These are phyloP conservation scores for Candida gigantensis DNA, from an alignment of 1,139 yeast species.

Conservation along the genomic window DNA sequence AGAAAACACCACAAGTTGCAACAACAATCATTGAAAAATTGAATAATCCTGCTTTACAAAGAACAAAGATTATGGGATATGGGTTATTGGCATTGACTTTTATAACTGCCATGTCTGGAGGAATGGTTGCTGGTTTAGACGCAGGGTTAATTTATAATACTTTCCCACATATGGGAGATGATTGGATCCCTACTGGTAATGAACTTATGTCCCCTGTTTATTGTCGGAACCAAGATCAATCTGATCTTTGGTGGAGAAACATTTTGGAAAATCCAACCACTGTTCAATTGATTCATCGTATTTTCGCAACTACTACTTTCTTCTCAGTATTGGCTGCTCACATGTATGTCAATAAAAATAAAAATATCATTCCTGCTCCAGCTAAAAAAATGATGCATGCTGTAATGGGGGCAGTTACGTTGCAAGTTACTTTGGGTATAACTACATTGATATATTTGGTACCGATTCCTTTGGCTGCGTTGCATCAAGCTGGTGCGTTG, in stretches of 20 bases:
- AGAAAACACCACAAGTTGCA: constrained; percentile 58
- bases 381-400: constrained; percentile 58
- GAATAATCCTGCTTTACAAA: constrained; percentile 53
- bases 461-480: constrained; percentile 90
- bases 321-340: constrained; percentile 67
- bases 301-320: constrained; percentile 81
- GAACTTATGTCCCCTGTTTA: constrained; percentile 81
- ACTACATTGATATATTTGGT: constrained; percentile 83
- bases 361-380: constrained; percentile 58
- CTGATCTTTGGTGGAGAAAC: constrained; percentile 90
- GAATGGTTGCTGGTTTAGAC: constrained; percentile 96
- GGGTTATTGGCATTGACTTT: constrained; percentile 71
- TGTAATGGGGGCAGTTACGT: constrained; percentile 76
- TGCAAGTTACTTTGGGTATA: constrained; percentile 87
- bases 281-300: constrained; percentile 89
- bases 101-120: constrained; percentile 93
- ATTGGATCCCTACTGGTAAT: constrained; percentile 63
- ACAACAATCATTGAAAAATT: constrained; percentile 53
- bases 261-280: constrained; percentile 94
- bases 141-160: constrained; percentile 96
- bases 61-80: constrained; percentile 54
- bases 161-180: constrained; percentile 95
- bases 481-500: constrained; percentile 97
- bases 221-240: constrained; percentile 62
- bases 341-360: constrained; percentile 57